Percentiles rank a stretch among this genome's conserved stretches.
phyloP scores from a whole-genome alignment of 2,329 filamentous ascomycete species.

The Penicillium sp. region DNA sequence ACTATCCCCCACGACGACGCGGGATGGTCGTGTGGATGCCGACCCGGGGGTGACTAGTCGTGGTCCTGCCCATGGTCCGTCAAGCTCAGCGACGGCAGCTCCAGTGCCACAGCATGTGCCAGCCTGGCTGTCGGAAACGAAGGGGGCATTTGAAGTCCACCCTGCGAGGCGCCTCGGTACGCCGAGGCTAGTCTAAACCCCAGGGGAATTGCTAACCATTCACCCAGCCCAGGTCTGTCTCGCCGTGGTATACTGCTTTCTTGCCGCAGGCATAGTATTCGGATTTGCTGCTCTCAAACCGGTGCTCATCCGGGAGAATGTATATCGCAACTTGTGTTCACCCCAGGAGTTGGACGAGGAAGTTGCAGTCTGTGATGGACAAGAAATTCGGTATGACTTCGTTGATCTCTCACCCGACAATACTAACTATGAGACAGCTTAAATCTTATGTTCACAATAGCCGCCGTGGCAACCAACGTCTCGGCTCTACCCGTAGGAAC shows the following conservation, averaged over 20 bases:
- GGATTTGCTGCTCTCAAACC: slow-evolving; percentile 81
- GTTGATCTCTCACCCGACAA: not conserved
- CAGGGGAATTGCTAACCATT: not conserved
- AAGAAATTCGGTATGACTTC: slow-evolving; percentile 46
- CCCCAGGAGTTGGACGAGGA: slow-evolving; percentile 44
- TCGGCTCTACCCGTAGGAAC: slow-evolving; percentile 78
- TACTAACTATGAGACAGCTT: slow-evolving; percentile 41
- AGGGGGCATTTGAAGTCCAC: slow-evolving; percentile 50
- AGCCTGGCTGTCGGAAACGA: slow-evolving; percentile 24
- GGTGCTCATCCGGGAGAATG: slow-evolving; percentile 66
- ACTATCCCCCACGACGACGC: slow-evolving; percentile 19
- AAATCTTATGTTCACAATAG: slow-evolving; percentile 88
- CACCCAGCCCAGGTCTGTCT: slow-evolving; percentile 60
- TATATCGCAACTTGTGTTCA: slow-evolving; percentile 62
- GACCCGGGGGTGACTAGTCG: slow-evolving; percentile 4
- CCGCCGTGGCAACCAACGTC: slow-evolving; percentile 81
- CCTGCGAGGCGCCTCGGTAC: slow-evolving; percentile 49
- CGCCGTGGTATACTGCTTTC: slow-evolving; percentile 66
- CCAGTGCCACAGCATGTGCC: slow-evolving; percentile 12
- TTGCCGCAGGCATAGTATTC: slow-evolving; percentile 75
- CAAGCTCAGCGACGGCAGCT: slow-evolving; percentile 9
- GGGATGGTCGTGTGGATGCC: slow-evolving; percentile 15
- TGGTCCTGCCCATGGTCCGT: not conserved
- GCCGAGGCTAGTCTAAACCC: slow-evolving; percentile 15
- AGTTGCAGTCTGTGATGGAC: slow-evolving; percentile 51